Base-by-base conservation (phyloP, 306 rosid species). In the Vigna hirtella region DNA sequence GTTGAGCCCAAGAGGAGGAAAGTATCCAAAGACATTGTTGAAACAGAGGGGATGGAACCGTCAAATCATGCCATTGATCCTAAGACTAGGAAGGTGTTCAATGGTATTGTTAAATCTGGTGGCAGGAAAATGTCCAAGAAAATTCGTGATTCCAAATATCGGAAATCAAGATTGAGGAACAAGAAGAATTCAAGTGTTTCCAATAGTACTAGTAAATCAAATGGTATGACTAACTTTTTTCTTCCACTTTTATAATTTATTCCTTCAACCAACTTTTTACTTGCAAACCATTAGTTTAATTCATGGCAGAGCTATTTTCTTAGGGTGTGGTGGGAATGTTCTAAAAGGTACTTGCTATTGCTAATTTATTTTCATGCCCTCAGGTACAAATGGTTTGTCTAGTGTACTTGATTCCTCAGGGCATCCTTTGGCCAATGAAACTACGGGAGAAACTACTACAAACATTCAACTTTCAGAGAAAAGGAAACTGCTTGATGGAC, bases 161-260 rank as follows among this genome's bases (percentile, higher is more conserved):
- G 9, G 16, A 86, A 77, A 73, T 49, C 57, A 57, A 58, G 58
- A 52, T 42, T 18, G 77, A 81, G 77, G 90, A 79, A 71, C 73
- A 80, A 80, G 87, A 81, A 53, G 9, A 36, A 36, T 51, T 45
- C 51, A 67, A 32, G 57, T 61, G 72, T 73, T 63, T 59, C 34
- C 57, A 48, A 40, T 38, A 87, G 79, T 76, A 77, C 83, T 72
- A 85, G 86, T 77, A 77, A 79, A 84, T 55, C 65, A 48, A 57
- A 74, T 45, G 86, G 77, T 73, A 75, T 66, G 76, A 56, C 83
- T 67, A 67, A 34, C 26, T 58, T 77, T 66, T 32, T 38, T 48
- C 65, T 45, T n/a, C 52, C 26, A 58, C 79, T 26, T 53, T 16
- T 20, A 4, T 73, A 6, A 17, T 56, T 43, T 80, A 47, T 56